These are phyloP conservation scores for Conoideocrella luteorostrata DNA, from an alignment of 2,329 filamentous ascomycete genomes.

Conservation along the genomic window DNA sequence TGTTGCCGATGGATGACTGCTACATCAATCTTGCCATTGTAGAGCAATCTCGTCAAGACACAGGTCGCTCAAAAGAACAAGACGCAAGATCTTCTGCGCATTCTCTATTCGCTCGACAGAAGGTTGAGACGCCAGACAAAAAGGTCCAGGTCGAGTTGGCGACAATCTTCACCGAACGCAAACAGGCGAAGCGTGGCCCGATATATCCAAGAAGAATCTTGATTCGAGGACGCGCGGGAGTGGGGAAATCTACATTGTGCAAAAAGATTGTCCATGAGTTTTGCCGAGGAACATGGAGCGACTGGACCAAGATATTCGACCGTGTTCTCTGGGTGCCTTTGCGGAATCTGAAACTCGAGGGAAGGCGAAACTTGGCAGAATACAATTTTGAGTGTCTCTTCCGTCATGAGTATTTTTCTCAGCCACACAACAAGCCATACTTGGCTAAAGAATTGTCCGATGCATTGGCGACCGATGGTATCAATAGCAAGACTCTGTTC, in stretches of 20 bases:
- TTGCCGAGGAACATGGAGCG: not conserved
- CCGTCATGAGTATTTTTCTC: slow-evolving; percentile 21
- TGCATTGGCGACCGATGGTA: slow-evolving; percentile 3
- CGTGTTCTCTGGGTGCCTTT: slow-evolving; percentile 34
- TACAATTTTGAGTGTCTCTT: slow-evolving; percentile 21
- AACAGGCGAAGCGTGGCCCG: slow-evolving; percentile 2
- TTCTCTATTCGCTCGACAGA: not conserved
- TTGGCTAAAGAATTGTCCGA: slow-evolving; percentile 15
- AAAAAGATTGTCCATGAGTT: slow-evolving; percentile 35
- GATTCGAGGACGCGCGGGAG: slow-evolving; percentile 30
- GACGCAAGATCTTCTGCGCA: slow-evolving; percentile 18
- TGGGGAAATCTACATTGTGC: slow-evolving; percentile 35
- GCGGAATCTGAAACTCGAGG: slow-evolving; percentile 23
- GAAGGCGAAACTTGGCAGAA: slow-evolving; percentile 3
- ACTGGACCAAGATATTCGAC: slow-evolving; percentile 23
- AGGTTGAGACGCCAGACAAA: not conserved
- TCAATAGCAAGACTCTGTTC: slow-evolving; percentile 24
- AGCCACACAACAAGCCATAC: not conserved
- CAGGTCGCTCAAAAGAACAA: slow-evolving; percentile 8
- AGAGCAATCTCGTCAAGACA: not conserved
- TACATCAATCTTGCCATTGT: slow-evolving; percentile 15
- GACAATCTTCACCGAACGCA: slow-evolving; percentile 12
- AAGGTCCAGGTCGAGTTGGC: not conserved
- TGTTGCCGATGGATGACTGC: not conserved
- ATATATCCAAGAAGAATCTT: slow-evolving; percentile 24